Percentiles rank a stretch among this genome's conserved stretches.
phyloP scores from a whole-genome alignment of 164 flowering plant genomes.

The Dillenia turbinata region DNA sequence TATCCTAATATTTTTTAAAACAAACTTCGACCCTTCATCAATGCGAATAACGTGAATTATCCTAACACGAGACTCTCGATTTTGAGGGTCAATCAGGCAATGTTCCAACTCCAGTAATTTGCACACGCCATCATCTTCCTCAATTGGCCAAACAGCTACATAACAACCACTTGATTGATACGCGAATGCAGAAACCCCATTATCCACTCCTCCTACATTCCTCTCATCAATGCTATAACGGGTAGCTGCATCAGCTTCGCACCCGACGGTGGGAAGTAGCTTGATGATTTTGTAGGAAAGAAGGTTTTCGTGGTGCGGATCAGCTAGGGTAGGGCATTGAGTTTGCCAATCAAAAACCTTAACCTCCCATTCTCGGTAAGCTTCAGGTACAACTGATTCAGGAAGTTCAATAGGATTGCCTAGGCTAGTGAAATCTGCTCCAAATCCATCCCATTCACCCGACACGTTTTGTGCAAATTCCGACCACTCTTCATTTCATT shows the following conservation, averaged over 20 bases:
- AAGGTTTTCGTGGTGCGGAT: slow-evolving; percentile 16
- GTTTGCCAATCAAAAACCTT: slow-evolving; percentile 96
- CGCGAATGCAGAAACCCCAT: slow-evolving; percentile 46
- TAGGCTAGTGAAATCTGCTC: slow-evolving; percentile 71
- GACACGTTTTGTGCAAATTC: slow-evolving; percentile 72
- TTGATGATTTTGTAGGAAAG: slow-evolving; percentile 63
- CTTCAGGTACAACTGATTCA: slow-evolving; percentile 82
- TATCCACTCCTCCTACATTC: slow-evolving; percentile 36
- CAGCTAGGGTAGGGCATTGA: slow-evolving; percentile 89
- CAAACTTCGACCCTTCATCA: slow-evolving; percentile 19
- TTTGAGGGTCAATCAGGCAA: slow-evolving; percentile 74
- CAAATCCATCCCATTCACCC: slow-evolving; percentile 97
- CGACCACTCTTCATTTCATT: slow-evolving; percentile 43
- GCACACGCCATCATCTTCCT: slow-evolving; percentile 12
- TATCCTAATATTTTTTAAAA: slow-evolving; percentile 42
- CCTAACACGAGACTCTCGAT: slow-evolving; percentile 74
- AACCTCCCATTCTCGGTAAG: slow-evolving; percentile 94
- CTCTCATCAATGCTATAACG: slow-evolving; percentile 55
- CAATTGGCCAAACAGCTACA: slow-evolving; percentile 61
- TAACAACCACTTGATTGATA: slow-evolving; percentile 72
- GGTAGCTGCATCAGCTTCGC: slow-evolving; percentile 99
- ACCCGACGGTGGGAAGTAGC: slow-evolving; percentile 92
- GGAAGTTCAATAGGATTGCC: slow-evolving; percentile 86
- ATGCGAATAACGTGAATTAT: slow-evolving; percentile 53
- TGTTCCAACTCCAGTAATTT: slow-evolving; percentile 67